Evolutionary conservation across 805 yeast species (phyloP).

Genomic region (Nakazawaea pomicola): DNA sequence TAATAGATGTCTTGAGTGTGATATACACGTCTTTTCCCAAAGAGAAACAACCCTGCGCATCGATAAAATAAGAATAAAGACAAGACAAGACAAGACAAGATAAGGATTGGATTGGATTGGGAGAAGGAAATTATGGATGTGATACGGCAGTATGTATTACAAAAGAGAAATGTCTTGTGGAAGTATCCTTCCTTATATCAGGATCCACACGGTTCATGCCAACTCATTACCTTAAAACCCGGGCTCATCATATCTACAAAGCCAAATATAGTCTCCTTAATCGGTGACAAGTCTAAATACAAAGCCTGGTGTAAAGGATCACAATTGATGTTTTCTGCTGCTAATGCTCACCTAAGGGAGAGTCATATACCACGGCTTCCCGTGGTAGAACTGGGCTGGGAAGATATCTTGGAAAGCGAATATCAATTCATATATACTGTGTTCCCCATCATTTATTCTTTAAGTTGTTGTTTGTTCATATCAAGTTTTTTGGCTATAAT

Average conservation of each 20-base stretch:
- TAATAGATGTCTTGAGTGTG: too few species aligned
- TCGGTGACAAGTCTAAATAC: background rate
- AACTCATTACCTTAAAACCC: background rate
- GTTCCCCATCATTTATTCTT: constrained; percentile 56
- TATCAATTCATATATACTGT: constrained; percentile 46
- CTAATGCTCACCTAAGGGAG: constrained; percentile 17
- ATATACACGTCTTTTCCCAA: too few species aligned
- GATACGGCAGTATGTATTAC: background rate
- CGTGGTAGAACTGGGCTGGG: constrained; percentile 44
- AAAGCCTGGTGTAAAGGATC: constrained; percentile 1
- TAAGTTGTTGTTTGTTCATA: constrained; percentile 61
- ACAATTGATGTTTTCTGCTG: background rate
- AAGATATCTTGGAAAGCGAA: constrained; percentile 27
- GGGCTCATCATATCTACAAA: constrained; percentile 8
- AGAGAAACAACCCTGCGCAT: too few species aligned
- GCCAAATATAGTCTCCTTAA: constrained; percentile 4
- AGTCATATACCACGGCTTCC: constrained; percentile 33
- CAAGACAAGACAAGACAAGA: background rate
- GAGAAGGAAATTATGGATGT: background rate
- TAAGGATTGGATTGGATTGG: too few species aligned
- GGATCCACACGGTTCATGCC: constrained; percentile 6
- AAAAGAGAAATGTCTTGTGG: constrained; percentile 13
- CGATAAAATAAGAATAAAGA: too few species aligned
- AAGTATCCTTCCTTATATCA: constrained; percentile 6
- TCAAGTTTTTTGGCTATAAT: constrained; percentile 59